Evolutionary conservation across 495 filamentous ascomycete genomes (phyloP), one percentile per base, ranked within the genome.

Genomic region (Neurospora tetrasperma): DNA sequence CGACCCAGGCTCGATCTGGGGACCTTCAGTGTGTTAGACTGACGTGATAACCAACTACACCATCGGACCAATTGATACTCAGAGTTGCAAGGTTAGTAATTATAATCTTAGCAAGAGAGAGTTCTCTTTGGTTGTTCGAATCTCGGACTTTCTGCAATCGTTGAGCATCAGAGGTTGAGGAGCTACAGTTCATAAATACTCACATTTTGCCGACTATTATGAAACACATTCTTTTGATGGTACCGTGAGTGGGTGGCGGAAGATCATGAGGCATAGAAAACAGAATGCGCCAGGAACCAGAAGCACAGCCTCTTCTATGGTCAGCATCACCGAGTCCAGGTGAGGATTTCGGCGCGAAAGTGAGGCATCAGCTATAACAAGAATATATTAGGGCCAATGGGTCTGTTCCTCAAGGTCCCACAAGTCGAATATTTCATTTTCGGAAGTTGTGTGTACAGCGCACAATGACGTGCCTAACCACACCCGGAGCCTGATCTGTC

Each of bases 381-480:
- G 16, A 35, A 12, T 27, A 66, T 14, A 38, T 9, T 8, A 5
- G 12, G 7, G 2, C 9, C 3, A 14, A 66, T 38, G 0, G 54
- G 23, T 66, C 14, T 27, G 27, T 16, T 16, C 35, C 27, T 8
- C 14, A 38, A 38, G 54, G 54, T 38, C 12, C 7, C 54, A 66
- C 14, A 9, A 27, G 18, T 38, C 6, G 14, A 35, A 38, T 35
- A 1, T 9, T 35, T 9, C 9, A 31, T 9, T 6, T 35, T 66
- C 14, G 27, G 54, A 35, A 5, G 27, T 66, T 66, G 1, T 66
- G 35, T 41, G 18, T 31, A n/a, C 42, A 5, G 42, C 70, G 35
- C 62, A 23, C 42, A 70, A 66, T 71, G 70, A 46, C 70, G 27
- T 71, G 70, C 69, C 18, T 20, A 27, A 70, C 18, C 69, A 20